Percentiles rank a stretch among this genome's conserved stretches.
phyloP scores from a whole-genome alignment of 306 rosid genomes.

The Purshia tridentata region DNA sequence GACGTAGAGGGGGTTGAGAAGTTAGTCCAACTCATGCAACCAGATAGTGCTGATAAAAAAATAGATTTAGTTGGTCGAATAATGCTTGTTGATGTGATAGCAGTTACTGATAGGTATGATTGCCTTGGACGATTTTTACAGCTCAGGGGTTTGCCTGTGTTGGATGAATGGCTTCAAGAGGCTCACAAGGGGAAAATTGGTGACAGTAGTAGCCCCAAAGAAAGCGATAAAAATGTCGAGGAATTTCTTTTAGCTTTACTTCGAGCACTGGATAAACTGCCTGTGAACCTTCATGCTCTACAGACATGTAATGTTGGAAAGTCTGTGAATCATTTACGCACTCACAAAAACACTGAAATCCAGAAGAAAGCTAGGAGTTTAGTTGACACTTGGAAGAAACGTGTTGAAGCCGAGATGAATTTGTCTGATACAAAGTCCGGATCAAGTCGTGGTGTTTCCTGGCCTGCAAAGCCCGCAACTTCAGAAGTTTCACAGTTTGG shows the following conservation, averaged over 20 bases:
- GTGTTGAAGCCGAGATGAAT: constrained; percentile 89
- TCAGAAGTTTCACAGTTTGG: constrained; percentile 68
- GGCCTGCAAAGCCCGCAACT: constrained; percentile 49
- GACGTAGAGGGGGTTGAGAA: constrained; percentile 72
- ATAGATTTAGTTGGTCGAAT: constrained; percentile 69
- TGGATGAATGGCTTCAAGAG: constrained; percentile 95
- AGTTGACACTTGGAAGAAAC: constrained; percentile 89
- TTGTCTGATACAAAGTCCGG: constrained; percentile 68
- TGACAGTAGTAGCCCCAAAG: constrained; percentile 54
- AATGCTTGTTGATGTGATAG: constrained; percentile 74
- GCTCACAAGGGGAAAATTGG: constrained; percentile 75
- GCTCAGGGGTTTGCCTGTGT: constrained; percentile 67
- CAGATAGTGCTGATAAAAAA: constrained; percentile 62
- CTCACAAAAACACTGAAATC: constrained; percentile 67
- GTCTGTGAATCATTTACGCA: constrained; percentile 82
- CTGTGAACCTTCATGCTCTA: constrained; percentile 74
- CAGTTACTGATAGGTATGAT: constrained; percentile 65
- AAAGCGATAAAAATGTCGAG: constrained; percentile 64
- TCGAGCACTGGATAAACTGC: constrained; percentile 76
- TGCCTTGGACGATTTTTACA: constrained; percentile 75
- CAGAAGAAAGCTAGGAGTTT: constrained; percentile 79
- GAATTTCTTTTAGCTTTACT: constrained; percentile 83
- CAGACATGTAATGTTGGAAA: constrained; percentile 70
- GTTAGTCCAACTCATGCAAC: constrained; percentile 72
- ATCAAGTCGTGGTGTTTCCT: constrained; percentile 51